phyloP scores from a whole-genome alignment of 768 basidiomycete genomes.

The Amyloporia xantha region DNA sequence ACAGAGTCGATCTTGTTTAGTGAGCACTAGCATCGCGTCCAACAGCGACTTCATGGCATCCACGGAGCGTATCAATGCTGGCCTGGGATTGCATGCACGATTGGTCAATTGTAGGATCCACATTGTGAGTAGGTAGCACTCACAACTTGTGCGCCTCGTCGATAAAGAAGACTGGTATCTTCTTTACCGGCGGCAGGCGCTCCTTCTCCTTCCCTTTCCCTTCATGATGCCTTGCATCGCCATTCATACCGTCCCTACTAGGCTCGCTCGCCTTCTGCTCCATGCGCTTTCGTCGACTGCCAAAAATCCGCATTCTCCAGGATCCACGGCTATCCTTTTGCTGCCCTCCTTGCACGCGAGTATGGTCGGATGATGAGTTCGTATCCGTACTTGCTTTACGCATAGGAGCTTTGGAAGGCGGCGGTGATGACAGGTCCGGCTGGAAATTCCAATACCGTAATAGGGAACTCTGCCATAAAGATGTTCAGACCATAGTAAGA shows the following conservation, averaged over 20 bases:
- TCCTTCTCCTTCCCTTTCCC: slow-evolving; percentile 29
- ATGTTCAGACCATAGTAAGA: neutral
- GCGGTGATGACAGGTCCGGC: slow-evolving; percentile 23
- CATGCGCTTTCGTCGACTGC: slow-evolving; percentile 9
- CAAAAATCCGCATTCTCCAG: slow-evolving; percentile 16
- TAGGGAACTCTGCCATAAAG: slow-evolving; percentile 47
- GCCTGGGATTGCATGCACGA: slow-evolving; percentile 34
- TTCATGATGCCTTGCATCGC: slow-evolving; percentile 23
- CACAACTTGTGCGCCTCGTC: slow-evolving; percentile 85
- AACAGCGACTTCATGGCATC: slow-evolving; percentile 81
- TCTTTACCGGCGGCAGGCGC: slow-evolving; percentile 42
- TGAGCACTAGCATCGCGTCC: slow-evolving; percentile 80
- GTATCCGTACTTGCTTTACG: slow-evolving; percentile 8
- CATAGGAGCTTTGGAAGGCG: slow-evolving; percentile 4
- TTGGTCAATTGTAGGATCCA: neutral
- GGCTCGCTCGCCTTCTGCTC: slow-evolving; percentile 6
- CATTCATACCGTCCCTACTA: slow-evolving; percentile 14
- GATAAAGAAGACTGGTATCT: slow-evolving; percentile 74
- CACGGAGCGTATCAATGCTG: slow-evolving; percentile 65
- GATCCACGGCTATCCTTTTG: slow-evolving; percentile 5
- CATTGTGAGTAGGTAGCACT: slow-evolving; percentile 14
- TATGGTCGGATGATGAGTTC: slow-evolving; percentile 5
- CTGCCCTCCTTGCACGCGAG: neutral
- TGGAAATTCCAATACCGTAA: slow-evolving; percentile 70
- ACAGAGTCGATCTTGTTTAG: slow-evolving; percentile 81